These are phyloP conservation scores for Microcyclosporella mali DNA, from an alignment of 2,329 filamentous ascomycete genomes.

Conservation along the genomic window DNA sequence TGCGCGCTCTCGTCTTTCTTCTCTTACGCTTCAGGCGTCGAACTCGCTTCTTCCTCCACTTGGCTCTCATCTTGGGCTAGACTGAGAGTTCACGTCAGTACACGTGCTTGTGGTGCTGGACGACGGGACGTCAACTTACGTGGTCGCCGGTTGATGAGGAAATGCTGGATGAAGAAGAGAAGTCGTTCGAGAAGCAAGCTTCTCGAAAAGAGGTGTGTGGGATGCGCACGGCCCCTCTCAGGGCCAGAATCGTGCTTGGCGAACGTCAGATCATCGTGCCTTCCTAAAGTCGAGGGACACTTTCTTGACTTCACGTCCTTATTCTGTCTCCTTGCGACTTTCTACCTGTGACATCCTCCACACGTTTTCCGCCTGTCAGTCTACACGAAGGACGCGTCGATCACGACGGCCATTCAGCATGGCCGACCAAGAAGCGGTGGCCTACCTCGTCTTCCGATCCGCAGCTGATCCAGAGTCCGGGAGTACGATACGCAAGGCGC, in stretches of 20 bases:
- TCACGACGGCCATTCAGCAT: conserved; percentile 17
- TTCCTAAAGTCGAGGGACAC: background rate
- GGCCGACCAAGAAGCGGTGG: conserved; percentile 6
- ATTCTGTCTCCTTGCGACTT: background rate
- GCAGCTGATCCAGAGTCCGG: conserved; percentile 6
- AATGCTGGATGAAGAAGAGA: conserved; percentile 1
- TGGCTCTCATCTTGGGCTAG: conserved; percentile 70
- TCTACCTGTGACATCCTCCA: no score
- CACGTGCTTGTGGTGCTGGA: background rate
- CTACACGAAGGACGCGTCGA: no score
- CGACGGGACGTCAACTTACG: conserved; percentile 3
- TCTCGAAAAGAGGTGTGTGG: background rate
- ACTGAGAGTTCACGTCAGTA: conserved; percentile 19
- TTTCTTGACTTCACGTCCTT: background rate
- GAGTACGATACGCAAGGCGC: conserved; percentile 1
- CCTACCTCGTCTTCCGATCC: conserved; percentile 9
- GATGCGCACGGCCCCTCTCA: background rate
- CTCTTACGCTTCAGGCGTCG: conserved; percentile 99
- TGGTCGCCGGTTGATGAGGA: conserved; percentile 17
- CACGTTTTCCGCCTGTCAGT: no score
- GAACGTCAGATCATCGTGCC: background rate
- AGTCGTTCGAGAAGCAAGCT: background rate
- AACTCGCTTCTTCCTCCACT: conserved; percentile 99
- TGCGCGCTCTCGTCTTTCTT: conserved; percentile 98
- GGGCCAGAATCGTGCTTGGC: background rate